Percentiles rank a stretch among this genome's conserved stretches.
These are phyloP conservation scores for Cocos nucifera DNA, from an alignment of 176 grass and related monocot genomes.

Conservation along the genomic window DNA sequence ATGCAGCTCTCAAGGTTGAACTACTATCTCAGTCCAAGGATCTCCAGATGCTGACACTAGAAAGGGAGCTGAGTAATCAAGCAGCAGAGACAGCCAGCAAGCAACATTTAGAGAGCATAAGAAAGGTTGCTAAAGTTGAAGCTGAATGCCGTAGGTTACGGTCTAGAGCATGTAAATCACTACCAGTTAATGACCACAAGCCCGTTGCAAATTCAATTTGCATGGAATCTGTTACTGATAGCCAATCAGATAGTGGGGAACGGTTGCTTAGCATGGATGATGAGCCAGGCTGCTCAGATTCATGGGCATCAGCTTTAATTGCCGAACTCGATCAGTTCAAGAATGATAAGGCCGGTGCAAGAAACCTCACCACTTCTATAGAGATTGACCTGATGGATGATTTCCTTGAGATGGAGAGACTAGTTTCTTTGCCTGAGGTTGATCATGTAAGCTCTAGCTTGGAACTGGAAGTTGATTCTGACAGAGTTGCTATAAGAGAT, in stretches of 20 bases:
- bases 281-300: not conserved
- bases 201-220: slow-evolving; percentile 4
- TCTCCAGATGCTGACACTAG: slow-evolving; percentile 1
- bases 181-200: not conserved
- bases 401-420: slow-evolving; percentile 17
- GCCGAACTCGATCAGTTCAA: slow-evolving; percentile 18
- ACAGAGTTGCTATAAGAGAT: slow-evolving; percentile 26
- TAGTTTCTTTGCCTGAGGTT: not conserved
- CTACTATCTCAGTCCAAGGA: slow-evolving; percentile 2
- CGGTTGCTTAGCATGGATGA: slow-evolving; percentile 1
- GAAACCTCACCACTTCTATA: not conserved
- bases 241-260: slow-evolving; percentile 12
- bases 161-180: slow-evolving; percentile 4
- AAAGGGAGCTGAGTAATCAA: slow-evolving; percentile 11
- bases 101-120: slow-evolving; percentile 11
- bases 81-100: slow-evolving; percentile 15
- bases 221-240: slow-evolving; percentile 14
- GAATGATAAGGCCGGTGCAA: slow-evolving; percentile 4
- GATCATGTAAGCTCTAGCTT: slow-evolving; percentile 16
- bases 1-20: slow-evolving; percentile 8
- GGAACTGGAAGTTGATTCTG: slow-evolving; percentile 45
- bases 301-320: slow-evolving; percentile 13
- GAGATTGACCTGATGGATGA: slow-evolving; percentile 19
- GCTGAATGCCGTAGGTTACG: slow-evolving; percentile 10
- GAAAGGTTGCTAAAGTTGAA: slow-evolving; percentile 8